A percentile compares a stretch with the other conserved stretches of the same genome.
Conservation (phyloP, 1,284 basidiomycete species). For the Kwoniella shivajii region DNA sequence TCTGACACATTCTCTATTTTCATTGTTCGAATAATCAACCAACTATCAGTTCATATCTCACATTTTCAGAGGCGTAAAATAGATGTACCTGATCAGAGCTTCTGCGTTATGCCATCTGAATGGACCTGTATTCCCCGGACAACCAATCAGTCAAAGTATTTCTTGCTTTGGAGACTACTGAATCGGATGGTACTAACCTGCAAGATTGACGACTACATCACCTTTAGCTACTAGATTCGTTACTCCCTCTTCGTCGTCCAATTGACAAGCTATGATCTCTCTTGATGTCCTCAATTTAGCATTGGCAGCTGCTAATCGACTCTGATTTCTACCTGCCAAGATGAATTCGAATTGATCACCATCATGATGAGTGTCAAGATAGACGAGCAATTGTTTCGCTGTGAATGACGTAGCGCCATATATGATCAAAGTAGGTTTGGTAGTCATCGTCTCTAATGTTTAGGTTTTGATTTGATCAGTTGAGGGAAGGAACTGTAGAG, state of each 20-base stretch:
- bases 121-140: constrained; percentile 28
- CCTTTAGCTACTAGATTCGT: constrained; percentile 31
- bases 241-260: constrained; percentile 35
- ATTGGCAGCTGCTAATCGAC: constrained; percentile 37
- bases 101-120: constrained; percentile 41
- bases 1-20: constrained; percentile 61
- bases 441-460: not conserved
- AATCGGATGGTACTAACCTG: constrained; percentile 33
- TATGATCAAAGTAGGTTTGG: constrained; percentile 43
- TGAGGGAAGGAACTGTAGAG: not conserved
- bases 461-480: not conserved
- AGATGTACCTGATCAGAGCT: constrained; percentile 34
- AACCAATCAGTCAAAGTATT: not conserved
- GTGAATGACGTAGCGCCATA: constrained; percentile 53
- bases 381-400: constrained; percentile 38
- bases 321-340: constrained; percentile 44
- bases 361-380: constrained; percentile 46
- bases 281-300: constrained; percentile 21
- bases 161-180: no score
- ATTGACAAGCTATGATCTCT: constrained; percentile 30
- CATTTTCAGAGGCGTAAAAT: not conserved
- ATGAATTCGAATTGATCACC: constrained; percentile 36
- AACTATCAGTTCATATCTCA: not conserved
- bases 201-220: constrained; percentile 46
- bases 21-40: constrained; percentile 27